Evolutionary conservation across 176 grass and related monocot species (phyloP).

Genomic region (maize (Zea mays)): Zm-B73-REFERENCE-NAM-5.0 NC_050097.1:206491501-206492000

Average conservation of each 20-base stretch:
- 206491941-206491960: neutral
- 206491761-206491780: constrained; percentile 16
- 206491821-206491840: constrained; percentile 46
- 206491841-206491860: constrained; percentile 27
- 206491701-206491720: constrained; percentile 14
- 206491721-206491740: constrained; percentile 41
- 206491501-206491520: neutral
- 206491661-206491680: constrained; percentile 85
- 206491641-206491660: constrained; percentile 94
- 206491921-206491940: neutral
- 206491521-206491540: constrained; percentile 20
- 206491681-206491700: constrained; percentile 75
- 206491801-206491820: constrained; percentile 43
- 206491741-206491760: constrained; percentile 57
- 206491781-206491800: constrained; percentile 37
- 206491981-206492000: neutral
- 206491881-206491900: constrained; percentile 27
- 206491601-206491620: constrained; percentile 74
- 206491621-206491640: constrained; percentile 93
- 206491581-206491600: constrained; percentile 89
- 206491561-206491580: constrained; percentile 68
- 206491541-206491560: constrained; percentile 63
- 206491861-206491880: constrained; percentile 14
- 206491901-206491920: constrained; percentile 11
- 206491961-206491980: neutral